These are phyloP conservation scores for Coleophoma crateriformis DNA, from an alignment of 2,329 filamentous ascomycete genomes.

Conservation along the genomic window DNA sequence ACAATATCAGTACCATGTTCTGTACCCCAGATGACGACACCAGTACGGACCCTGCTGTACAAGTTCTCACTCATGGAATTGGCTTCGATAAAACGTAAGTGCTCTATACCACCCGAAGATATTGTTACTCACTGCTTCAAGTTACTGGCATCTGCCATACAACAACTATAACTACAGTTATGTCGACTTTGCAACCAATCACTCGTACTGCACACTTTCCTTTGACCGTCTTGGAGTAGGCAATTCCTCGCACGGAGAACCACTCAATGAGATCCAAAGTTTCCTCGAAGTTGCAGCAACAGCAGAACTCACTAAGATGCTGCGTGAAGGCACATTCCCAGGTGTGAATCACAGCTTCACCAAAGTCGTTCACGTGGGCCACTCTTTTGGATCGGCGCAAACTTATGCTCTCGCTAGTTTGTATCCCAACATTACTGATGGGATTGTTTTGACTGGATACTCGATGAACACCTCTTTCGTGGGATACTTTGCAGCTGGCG, in stretches of 20 bases:
- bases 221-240: conserved; percentile 60
- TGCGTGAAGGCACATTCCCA: conserved; percentile 39
- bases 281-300: conserved; percentile 54
- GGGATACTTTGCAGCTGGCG: conserved; percentile 35
- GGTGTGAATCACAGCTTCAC: conserved; percentile 29
- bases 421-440: conserved; percentile 49
- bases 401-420: conserved; percentile 47
- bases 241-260: conserved; percentile 50
- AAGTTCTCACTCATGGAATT: conserved; percentile 48
- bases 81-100: conserved; percentile 44
- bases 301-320: conserved; percentile 41
- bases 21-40: conserved; percentile 47
- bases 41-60: conserved; percentile 26
- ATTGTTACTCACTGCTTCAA: conserved; percentile 15
- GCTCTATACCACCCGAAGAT: conserved; percentile 28
- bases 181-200: conserved; percentile 45
- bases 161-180: conserved; percentile 60
- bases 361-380: conserved; percentile 54
- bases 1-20: conserved; percentile 54
- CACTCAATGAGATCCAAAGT: conserved; percentile 54
- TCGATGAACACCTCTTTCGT: conserved; percentile 41
- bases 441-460: conserved; percentile 56
- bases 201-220: conserved; percentile 51
- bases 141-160: conserved; percentile 57
- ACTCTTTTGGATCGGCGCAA: conserved; percentile 57